Conservation (phyloP, 805 yeast genomes). For the Yarrowia sp. region DNA sequence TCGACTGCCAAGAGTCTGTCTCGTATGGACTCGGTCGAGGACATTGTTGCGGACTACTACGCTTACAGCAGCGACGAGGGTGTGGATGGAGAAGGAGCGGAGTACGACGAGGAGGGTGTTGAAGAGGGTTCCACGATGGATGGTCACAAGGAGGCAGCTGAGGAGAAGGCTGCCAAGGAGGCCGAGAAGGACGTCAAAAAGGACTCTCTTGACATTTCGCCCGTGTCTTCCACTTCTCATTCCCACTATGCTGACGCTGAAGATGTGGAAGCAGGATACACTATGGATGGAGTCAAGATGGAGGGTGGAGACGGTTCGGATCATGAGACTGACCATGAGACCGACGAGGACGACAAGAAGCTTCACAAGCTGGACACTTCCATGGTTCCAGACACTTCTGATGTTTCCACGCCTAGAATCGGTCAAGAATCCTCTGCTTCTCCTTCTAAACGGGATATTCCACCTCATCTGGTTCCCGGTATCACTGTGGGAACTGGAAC, state of each 20-base stretch:
- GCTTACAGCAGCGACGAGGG: conserved; percentile 40
- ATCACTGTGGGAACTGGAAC: background rate
- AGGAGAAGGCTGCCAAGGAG: background rate
- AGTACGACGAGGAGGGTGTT: conserved; percentile 30
- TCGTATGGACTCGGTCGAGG: conserved; percentile 40
- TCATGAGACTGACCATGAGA: conserved; percentile 16
- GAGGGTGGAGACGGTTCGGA: conserved; percentile 33
- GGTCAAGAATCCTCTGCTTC: background rate
- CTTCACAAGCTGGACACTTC: background rate
- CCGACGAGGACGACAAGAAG: conserved; percentile 13
- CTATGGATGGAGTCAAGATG: conserved; percentile 23
- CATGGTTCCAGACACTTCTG: conserved; percentile 12
- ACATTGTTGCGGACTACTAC: conserved; percentile 42
- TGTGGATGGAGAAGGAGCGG: background rate
- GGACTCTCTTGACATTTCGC: conserved; percentile 1
- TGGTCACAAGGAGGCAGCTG: conserved; percentile 15
- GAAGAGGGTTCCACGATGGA: conserved; percentile 39
- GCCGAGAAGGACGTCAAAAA: background rate
- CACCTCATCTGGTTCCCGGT: conserved; percentile 4
- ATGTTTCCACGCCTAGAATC: background rate
- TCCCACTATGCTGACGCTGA: conserved; percentile 41
- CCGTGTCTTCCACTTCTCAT: background rate
- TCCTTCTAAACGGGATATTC: conserved; percentile 3
- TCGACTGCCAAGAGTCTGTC: conserved; percentile 3
- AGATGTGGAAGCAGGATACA: conserved; percentile 23